Conservation (phyloP, 1,139 yeast species). For the Debaryomycetaceae sp. region DNA sequence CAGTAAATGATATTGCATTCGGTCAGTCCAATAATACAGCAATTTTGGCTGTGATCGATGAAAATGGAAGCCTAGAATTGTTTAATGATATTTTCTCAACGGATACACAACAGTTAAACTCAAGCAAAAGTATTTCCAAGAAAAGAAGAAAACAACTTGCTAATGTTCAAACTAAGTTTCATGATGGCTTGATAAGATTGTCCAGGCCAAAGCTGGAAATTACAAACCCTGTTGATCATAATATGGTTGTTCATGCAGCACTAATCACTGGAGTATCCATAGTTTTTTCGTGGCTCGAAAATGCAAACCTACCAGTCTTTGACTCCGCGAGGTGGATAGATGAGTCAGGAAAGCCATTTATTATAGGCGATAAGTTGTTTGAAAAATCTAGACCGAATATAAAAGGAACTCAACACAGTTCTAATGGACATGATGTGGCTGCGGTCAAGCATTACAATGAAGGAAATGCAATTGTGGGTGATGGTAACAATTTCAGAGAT, state of each 20-base stretch:
- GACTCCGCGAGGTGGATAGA: constrained; percentile 57
- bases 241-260: constrained; percentile 40
- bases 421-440: constrained; percentile 66
- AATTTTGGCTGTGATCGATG: constrained; percentile 57
- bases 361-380: constrained; percentile 27
- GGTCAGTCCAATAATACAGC: constrained; percentile 35
- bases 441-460: constrained; percentile 70
- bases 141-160: constrained; percentile 32
- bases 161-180: constrained; percentile 45
- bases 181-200: constrained; percentile 40
- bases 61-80: constrained; percentile 65
- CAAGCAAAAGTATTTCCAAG: constrained; percentile 24
- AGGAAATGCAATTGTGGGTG: constrained; percentile 58
- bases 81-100: constrained; percentile 52
- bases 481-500: constrained; percentile 62
- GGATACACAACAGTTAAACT: constrained; percentile 13
- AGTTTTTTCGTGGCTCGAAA: constrained; percentile 68
- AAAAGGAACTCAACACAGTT: constrained; percentile 34
- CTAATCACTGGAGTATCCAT: constrained; percentile 39
- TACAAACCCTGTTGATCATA: constrained; percentile 29
- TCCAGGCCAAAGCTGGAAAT: constrained; percentile 42
- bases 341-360: constrained; percentile 24
- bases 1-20: constrained; percentile 45
- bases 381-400: constrained; percentile 38
- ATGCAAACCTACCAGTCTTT: constrained; percentile 61